A percentile compares a stretch with the other conserved stretches of the same genome.
Conservation (phyloP, 2,329 filamentous ascomycete genomes). For the Alternaria sp. region DNA sequence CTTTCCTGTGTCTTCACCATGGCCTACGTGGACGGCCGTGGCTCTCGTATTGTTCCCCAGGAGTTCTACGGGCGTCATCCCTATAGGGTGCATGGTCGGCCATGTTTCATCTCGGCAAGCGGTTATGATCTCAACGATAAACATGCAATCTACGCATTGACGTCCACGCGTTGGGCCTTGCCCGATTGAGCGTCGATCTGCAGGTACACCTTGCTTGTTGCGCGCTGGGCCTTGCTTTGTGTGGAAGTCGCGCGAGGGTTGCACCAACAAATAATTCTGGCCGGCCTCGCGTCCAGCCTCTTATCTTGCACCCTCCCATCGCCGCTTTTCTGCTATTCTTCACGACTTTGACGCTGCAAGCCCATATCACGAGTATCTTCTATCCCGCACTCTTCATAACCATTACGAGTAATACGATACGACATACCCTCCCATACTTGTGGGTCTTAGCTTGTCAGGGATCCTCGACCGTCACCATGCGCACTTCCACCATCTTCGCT, state of each 20-base stretch:
- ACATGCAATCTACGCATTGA: slow-evolving; percentile 11
- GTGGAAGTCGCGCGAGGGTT: slow-evolving; percentile 9
- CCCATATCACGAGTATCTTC: neutral
- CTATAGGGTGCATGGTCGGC: neutral
- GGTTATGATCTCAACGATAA: slow-evolving; percentile 4
- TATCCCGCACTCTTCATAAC: neutral
- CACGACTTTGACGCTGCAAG: neutral
- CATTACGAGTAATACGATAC: neutral
- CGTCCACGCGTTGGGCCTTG: slow-evolving; percentile 11
- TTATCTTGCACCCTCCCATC: neutral
- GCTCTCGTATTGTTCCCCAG: neutral
- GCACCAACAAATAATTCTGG: slow-evolving; percentile 20
- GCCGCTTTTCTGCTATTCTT: neutral
- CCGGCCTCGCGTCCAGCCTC: slow-evolving; percentile 10
- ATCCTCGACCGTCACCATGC: slow-evolving; percentile 30
- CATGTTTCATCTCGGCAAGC: neutral
- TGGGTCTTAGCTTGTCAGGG: slow-evolving; percentile 3
- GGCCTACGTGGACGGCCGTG: neutral
- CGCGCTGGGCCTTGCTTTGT: slow-evolving; percentile 17
- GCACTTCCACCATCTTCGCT: slow-evolving; percentile 33
- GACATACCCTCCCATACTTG: neutral
- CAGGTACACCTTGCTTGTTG: slow-evolving; percentile 19
- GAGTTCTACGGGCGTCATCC: neutral
- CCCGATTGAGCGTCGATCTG: slow-evolving; percentile 14
- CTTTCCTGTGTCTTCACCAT: neutral